phyloP scores from a whole-genome alignment of 192 early-diverging fungal genomes.

The Gonapodya prolifera region DNA sequence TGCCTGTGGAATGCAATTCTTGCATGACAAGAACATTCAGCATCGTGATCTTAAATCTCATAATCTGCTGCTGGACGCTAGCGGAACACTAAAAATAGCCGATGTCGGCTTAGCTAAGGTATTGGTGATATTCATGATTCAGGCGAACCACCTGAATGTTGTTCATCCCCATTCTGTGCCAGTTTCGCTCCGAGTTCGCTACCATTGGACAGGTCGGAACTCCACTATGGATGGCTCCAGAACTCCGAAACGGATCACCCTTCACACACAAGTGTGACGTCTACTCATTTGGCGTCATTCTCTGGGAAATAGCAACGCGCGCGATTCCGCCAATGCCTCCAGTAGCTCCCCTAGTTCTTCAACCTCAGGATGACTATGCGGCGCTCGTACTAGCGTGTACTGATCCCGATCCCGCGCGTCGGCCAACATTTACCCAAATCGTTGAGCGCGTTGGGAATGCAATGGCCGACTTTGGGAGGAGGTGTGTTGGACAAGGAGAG shows the following conservation, averaged over 20 bases:
- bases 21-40: background rate
- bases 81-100: background rate
- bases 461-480: background rate
- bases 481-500: background rate
- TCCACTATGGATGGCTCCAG: background rate
- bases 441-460: background rate
- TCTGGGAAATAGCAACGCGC: background rate
- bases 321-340: background rate
- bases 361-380: background rate
- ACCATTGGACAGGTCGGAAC: background rate
- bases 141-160: too few species aligned
- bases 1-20: background rate
- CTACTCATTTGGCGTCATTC: background rate
- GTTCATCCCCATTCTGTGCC: background rate
- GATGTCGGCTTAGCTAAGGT: background rate
- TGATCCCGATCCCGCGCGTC: background rate
- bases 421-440: background rate
- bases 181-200: background rate
- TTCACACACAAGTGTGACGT: background rate
- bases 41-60: background rate
- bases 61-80: background rate
- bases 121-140: background rate
- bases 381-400: background rate
- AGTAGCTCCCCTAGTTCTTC: background rate
- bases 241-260: background rate